phyloP scores from a whole-genome alignment of 1,139 yeast genomes.

The Sugiyamaella novakii region DNA sequence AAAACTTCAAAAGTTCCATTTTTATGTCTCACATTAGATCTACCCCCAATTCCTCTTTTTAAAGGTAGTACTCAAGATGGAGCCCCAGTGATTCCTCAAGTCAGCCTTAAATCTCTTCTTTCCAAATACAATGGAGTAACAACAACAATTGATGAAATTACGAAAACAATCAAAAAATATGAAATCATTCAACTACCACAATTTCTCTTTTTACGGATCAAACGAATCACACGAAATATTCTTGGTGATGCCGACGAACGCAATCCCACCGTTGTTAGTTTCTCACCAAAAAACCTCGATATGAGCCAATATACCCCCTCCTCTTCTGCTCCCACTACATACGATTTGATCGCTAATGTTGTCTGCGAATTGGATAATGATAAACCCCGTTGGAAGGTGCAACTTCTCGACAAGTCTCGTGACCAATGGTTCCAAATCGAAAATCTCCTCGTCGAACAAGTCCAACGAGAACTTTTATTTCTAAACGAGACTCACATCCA shows the following conservation, averaged over 20 bases:
- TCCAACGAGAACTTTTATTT: conserved; percentile 62
- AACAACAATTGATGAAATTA: conserved; percentile 33
- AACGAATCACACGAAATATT: conserved; percentile 50
- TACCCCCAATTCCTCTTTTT: conserved; percentile 62
- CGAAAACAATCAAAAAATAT: conserved; percentile 46
- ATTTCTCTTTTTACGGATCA: conserved; percentile 57
- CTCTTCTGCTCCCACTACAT: conserved; percentile 33
- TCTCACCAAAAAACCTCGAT: conserved; percentile 51
- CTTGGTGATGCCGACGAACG: conserved; percentile 45
- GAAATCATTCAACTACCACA: conserved; percentile 53
- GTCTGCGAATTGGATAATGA: conserved; percentile 46
- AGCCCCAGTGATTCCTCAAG: conserved; percentile 54
- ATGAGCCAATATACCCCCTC: conserved; percentile 43
- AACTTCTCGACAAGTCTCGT: conserved; percentile 48
- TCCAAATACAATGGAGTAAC: conserved; percentile 49
- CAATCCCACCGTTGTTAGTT: conserved; percentile 67
- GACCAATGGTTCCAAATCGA: conserved; percentile 61
- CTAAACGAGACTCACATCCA: conserved; percentile 66
- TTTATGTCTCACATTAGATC: conserved; percentile 59
- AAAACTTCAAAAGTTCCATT: conserved; percentile 47
- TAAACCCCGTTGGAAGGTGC: conserved; percentile 52
- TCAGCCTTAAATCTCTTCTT: conserved; percentile 51
- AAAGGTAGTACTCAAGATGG: conserved; percentile 45
- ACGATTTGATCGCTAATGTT: conserved; percentile 55
- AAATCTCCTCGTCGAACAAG: conserved; percentile 51